A percentile compares a stretch with the other conserved stretches of the same genome.
Evolutionary conservation across 225 moss, liverwort and hornwort genomes (phyloP).

Genomic region (Thuidium tamariscinum): DNA sequence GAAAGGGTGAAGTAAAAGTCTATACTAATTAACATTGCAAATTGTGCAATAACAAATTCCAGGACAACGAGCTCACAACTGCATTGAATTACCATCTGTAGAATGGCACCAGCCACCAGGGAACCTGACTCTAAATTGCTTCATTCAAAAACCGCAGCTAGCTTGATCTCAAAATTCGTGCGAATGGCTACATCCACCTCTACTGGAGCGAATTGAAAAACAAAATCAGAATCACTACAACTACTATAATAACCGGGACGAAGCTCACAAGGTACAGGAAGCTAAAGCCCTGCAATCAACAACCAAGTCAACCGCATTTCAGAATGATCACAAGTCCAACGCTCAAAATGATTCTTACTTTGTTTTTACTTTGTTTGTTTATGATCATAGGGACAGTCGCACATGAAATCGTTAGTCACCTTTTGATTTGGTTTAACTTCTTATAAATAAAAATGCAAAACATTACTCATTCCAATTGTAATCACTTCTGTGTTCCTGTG

Average conservation of each 20-base stretch:
- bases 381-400: background rate
- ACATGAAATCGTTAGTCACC: background rate
- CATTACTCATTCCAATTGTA: background rate
- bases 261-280: conserved; percentile 83
- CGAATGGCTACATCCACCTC: background rate
- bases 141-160: background rate
- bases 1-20: background rate
- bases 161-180: background rate
- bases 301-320: background rate
- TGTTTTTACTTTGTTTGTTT: background rate
- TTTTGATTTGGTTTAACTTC: no score
- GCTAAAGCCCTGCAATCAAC: conserved; percentile 79
- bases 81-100: background rate
- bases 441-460: background rate
- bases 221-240: conserved; percentile 62
- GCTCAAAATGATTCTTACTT: background rate
- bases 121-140: background rate
- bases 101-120: background rate
- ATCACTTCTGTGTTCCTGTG: background rate
- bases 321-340: background rate
- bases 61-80: background rate
- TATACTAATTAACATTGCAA: background rate
- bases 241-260: conserved; percentile 75
- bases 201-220: conserved; percentile 96
- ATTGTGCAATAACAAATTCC: background rate